Base-by-base conservation (phyloP, 371 early-diverging fungal genomes). In the Mortierella sp. region DNA sequence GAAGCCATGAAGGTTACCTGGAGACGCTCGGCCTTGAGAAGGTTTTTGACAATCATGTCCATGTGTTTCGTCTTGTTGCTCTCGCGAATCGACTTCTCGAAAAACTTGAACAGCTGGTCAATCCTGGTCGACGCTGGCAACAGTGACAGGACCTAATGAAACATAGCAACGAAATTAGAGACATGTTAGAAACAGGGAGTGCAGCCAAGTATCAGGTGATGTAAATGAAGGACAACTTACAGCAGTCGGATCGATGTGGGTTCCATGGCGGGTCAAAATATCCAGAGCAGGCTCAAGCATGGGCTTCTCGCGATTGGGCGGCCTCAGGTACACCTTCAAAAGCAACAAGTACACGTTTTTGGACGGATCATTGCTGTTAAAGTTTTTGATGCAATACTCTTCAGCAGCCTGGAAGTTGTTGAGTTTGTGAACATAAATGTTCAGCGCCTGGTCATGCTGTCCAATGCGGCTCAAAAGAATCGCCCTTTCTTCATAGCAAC, bases 371-470 rank as follows among this genome's bases (percentile, higher is more conserved):
- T 91, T 88, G 68, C 89, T 84, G 58, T 91, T 91, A 78, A 93
- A 95, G 55, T 95, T 91, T 58, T 92, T 91, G 58, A 92, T 91
- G 79, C 96, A 97, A 76, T 96, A 96, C 91, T 95, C 93, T 89
- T 97, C 96, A 24, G 98, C 98, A 75, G 95, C 89, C 60, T 89
- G 78, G 75, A 94, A 94, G 79, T 94, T 93, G 26, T 91, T 88
- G 26, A 98, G 91, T 76, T 94, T 94, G 84, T 95, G 94, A 8
- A 97, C 94, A 81, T 96, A 94, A 72, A 98, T 94, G 72, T 91
- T 88, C 45, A 99, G 88, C 1, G 97, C 97, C 80, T 97, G 97
- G 73, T 95, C 94, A 79, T 97, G 97, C 77, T 95, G 94, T 21
- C 95, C 94, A 75, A 99, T 92, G 55, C 96, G 91, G 80, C 96